Conservation (phyloP, 257 asterid species). For the Scutellaria baicalensis region DNA sequence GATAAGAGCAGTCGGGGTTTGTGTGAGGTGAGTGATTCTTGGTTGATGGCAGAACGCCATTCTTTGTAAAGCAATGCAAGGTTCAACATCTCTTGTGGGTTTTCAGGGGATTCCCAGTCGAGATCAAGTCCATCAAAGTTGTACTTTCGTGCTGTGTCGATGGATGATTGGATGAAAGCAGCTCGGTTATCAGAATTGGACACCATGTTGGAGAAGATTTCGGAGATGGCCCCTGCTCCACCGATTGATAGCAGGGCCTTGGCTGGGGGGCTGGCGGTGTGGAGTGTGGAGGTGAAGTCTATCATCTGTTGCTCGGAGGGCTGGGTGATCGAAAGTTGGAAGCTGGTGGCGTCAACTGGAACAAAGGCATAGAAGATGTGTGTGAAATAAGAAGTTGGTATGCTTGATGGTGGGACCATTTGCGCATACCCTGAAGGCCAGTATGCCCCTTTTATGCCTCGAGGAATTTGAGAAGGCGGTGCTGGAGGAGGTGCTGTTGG, state of each 20-base stretch:
- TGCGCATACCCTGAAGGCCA: slow-evolving; percentile 37
- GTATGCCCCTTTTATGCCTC: slow-evolving; percentile 41
- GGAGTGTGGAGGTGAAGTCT: slow-evolving; percentile 39
- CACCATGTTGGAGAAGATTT: slow-evolving; percentile 29
- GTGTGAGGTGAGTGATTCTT: slow-evolving; percentile 20
- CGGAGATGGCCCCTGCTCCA: slow-evolving; percentile 30
- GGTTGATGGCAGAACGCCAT: slow-evolving; percentile 30
- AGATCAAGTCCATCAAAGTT: slow-evolving; percentile 56
- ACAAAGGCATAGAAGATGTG: slow-evolving; percentile 50
- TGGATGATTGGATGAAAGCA: slow-evolving; percentile 46
- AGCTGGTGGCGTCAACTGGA: slow-evolving; percentile 32
- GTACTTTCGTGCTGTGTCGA: slow-evolving; percentile 28
- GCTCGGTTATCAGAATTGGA: slow-evolving; percentile 25
- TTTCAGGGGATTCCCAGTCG: slow-evolving; percentile 57
- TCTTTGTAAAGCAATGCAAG: slow-evolving; percentile 34
- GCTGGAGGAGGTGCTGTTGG: background rate
- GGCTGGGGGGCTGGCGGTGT: slow-evolving; percentile 20
- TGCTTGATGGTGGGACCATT: slow-evolving; percentile 29
- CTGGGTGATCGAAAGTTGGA: slow-evolving; percentile 29
- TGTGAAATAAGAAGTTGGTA: slow-evolving; percentile 44
- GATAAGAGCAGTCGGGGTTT: slow-evolving; percentile 37
- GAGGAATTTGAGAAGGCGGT: background rate
- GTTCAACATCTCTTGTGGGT: slow-evolving; percentile 37
- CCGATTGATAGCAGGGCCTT: slow-evolving; percentile 47
- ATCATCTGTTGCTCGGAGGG: slow-evolving; percentile 27